Conservation (phyloP, 2,329 filamentous ascomycete species). For the Orbilia ellipsospora region DNA sequence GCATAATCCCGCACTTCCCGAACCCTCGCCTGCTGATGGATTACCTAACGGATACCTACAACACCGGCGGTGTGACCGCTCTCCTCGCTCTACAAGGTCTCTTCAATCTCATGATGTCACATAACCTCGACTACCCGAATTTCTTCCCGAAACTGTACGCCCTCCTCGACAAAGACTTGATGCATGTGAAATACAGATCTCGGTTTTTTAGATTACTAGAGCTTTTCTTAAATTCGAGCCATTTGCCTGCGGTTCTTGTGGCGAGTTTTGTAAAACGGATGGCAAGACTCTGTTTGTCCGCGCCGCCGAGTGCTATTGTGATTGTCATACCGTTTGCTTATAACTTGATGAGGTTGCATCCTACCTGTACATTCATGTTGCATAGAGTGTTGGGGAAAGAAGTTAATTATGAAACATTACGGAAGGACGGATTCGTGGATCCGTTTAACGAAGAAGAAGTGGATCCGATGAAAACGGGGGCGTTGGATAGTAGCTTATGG, state of each 20-base stretch:
- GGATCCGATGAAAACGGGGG: slow-evolving; percentile 85
- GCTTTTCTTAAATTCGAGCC: slow-evolving; percentile 88
- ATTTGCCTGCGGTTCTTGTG: slow-evolving; percentile 88
- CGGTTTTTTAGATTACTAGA: slow-evolving; percentile 92
- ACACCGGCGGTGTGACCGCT: slow-evolving; percentile 85
- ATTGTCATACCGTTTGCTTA: slow-evolving; percentile 92
- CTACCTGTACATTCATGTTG: slow-evolving; percentile 93
- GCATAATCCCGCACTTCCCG: slow-evolving; percentile 88
- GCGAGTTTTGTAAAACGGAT: slow-evolving; percentile 98
- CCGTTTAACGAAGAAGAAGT: slow-evolving; percentile 79
- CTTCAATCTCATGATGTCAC: slow-evolving; percentile 91
- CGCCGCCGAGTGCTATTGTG: slow-evolving; percentile 88
- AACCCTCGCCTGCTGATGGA: slow-evolving; percentile 92
- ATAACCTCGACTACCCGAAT: slow-evolving; percentile 93
- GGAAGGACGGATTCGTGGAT: slow-evolving; percentile 74
- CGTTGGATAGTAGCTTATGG: slow-evolving; percentile 94
- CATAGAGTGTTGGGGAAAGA: slow-evolving; percentile 76
- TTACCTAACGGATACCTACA: slow-evolving; percentile 94
- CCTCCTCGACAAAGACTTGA: slow-evolving; percentile 81
- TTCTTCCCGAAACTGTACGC: slow-evolving; percentile 97
- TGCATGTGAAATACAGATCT: slow-evolving; percentile 94
- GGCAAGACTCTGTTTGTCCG: slow-evolving; percentile 82
- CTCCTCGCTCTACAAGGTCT: slow-evolving; percentile 90
- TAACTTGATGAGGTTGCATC: slow-evolving; percentile 90
- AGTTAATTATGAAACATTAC: slow-evolving; percentile 70